Conservation (phyloP, 2,329 filamentous ascomycete species). For the Tolypocladium ovalisporum region DNA sequence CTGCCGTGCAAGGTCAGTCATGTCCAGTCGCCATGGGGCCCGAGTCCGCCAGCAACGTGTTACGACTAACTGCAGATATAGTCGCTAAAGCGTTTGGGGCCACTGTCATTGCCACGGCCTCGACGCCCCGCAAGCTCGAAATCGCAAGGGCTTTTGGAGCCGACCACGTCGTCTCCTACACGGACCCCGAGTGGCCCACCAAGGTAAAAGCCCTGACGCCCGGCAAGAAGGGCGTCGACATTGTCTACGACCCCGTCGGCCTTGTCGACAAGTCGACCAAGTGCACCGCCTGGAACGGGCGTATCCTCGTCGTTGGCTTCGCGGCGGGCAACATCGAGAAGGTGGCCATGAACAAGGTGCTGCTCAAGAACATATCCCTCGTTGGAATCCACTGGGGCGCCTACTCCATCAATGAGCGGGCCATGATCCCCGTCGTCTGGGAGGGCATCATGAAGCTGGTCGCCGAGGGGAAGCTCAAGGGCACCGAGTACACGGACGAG, state of each 20-base stretch:
- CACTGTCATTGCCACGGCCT: conserved; percentile 86
- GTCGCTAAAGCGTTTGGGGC: conserved; percentile 87
- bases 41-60: too few species aligned
- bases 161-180: conserved; percentile 74
- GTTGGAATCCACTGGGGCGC: conserved; percentile 89
- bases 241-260: conserved; percentile 91
- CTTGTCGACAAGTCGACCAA: conserved; percentile 80
- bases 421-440: conserved; percentile 67
- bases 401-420: conserved; percentile 63
- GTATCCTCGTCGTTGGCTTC: conserved; percentile 81
- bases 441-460: conserved; percentile 71
- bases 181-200: conserved; percentile 49
- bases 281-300: conserved; percentile 87
- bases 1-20: conserved; percentile 63
- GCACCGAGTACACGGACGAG: conserved; percentile 73
- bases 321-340: conserved; percentile 70
- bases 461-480: conserved; percentile 63
- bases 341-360: conserved; percentile 80
- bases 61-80: conserved; percentile 7
- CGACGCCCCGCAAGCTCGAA: conserved; percentile 66
- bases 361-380: conserved; percentile 86
- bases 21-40: neutral
- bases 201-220: conserved; percentile 71
- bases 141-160: conserved; percentile 75
- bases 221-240: conserved; percentile 64